phyloP scores from a whole-genome alignment of 768 basidiomycete species.

The Termitomyces sp. region DNA sequence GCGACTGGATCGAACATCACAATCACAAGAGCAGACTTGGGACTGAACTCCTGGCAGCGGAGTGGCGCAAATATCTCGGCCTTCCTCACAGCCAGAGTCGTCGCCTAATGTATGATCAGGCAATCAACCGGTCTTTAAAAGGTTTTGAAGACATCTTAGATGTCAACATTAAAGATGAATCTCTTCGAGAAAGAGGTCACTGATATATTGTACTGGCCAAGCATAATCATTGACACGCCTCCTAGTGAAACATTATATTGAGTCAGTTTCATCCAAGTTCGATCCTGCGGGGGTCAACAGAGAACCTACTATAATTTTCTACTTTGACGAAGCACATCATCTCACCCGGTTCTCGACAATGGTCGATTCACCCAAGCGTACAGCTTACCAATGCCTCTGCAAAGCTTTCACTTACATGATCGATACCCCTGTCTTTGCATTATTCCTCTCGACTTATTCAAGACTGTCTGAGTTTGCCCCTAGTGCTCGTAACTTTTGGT shows the following conservation, averaged over 20 bases:
- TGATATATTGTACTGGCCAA: too few species aligned
- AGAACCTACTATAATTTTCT: not conserved
- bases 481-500: not conserved
- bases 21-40: not conserved
- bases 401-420: not conserved
- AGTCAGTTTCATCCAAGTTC: too few species aligned
- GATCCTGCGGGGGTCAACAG: too few species aligned
- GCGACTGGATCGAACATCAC: not conserved
- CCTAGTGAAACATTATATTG: too few species aligned
- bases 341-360: not conserved
- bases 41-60: not conserved
- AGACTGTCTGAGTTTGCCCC: not conserved
- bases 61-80: not conserved
- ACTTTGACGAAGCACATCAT: not conserved
- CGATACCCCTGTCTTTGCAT: too few species aligned
- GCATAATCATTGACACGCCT: too few species aligned
- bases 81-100: not conserved
- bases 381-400: conserved; percentile 1
- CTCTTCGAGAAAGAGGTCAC: too few species aligned
- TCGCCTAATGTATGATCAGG: not conserved
- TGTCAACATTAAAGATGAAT: too few species aligned
- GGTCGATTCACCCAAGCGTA: not conserved
- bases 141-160: not conserved
- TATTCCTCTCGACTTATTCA: too few species aligned
- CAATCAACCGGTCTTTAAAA: not conserved